phyloP scores from a whole-genome alignment of 345 rosid genomes.

The Rhizophora mangle region DNA sequence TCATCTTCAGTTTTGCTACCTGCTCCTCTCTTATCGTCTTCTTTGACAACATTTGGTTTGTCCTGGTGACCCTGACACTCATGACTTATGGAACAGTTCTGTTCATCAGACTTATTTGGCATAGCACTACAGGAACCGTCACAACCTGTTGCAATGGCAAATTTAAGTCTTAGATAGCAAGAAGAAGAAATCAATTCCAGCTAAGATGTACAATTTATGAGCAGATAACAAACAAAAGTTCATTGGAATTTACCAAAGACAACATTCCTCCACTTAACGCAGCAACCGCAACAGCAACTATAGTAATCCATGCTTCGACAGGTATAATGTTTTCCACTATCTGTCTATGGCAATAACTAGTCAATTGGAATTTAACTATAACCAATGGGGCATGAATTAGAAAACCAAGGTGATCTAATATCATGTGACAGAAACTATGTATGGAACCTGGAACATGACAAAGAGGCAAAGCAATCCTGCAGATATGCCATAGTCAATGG shows the following conservation, averaged over 20 bases:
- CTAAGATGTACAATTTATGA: no score
- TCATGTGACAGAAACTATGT: no score
- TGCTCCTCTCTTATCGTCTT: background rate
- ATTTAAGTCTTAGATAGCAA: background rate
- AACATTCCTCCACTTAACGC: conserved; percentile 20
- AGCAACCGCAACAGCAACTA: conserved; percentile 24
- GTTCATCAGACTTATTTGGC: conserved; percentile 14
- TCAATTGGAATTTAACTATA: no score
- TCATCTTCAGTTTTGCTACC: background rate
- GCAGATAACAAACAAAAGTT: no score
- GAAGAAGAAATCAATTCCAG: background rate
- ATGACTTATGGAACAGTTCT: background rate
- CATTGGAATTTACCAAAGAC: conserved; percentile 23
- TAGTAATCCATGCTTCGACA: conserved; percentile 16
- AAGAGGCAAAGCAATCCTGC: conserved; percentile 37
- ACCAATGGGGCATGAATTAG: no score
- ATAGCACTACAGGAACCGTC: conserved; percentile 21
- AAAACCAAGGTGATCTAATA: no score
- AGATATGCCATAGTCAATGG: conserved; percentile 30
- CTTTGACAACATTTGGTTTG: background rate
- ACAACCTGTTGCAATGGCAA: conserved; percentile 15
- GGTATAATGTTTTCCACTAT: conserved; percentile 14
- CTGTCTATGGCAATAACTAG: conserved; percentile 13
- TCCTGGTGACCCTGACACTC: conserved; percentile 11
- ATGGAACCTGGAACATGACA: conserved; percentile 20